Conservation (phyloP, 352 stramenopile genomes). For the Globisporangium splendens region DNA sequence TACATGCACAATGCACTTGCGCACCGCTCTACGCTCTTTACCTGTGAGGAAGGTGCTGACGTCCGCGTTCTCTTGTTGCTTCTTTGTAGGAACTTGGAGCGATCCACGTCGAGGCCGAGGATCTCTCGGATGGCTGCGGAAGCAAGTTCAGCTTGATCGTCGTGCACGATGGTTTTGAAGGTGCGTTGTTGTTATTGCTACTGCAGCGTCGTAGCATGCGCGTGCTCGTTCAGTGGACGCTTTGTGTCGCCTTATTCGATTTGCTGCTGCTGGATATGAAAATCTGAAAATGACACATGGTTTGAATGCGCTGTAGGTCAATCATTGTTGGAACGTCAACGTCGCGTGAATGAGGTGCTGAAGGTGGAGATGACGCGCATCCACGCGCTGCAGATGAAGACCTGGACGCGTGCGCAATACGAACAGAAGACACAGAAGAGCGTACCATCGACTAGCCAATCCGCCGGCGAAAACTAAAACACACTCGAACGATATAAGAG, state of each 20-base stretch:
- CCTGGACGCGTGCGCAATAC: constrained; percentile 79
- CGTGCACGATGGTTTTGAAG: constrained; percentile 78
- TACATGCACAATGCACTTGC: too few species aligned
- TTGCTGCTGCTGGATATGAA: too few species aligned
- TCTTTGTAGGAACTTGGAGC: constrained; percentile 50
- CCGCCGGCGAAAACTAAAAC: constrained; percentile 48
- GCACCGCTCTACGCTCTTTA: not conserved
- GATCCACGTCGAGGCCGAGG: constrained; percentile 61
- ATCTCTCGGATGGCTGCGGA: constrained; percentile 79
- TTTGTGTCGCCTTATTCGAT: not conserved
- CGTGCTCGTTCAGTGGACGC: not conserved
- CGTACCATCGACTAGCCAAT: constrained; percentile 36
- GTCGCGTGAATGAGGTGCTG: constrained; percentile 72
- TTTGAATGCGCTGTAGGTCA: constrained; percentile 31
- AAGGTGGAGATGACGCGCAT: constrained; percentile 84
- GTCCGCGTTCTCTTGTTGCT: constrained; percentile 5
- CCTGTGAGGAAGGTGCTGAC: too few species aligned
- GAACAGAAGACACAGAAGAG: constrained; percentile 75
- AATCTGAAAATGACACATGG: not conserved
- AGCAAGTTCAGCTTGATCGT: constrained; percentile 84
- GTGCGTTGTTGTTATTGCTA: constrained; percentile 12
- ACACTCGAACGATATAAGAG: not conserved
- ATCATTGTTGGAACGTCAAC: constrained; percentile 73
- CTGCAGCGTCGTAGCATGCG: not conserved
- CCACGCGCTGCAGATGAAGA: constrained; percentile 86